Conservation (phyloP, 1,139 yeast species). For the Sugiyamaella sp. region DNA sequence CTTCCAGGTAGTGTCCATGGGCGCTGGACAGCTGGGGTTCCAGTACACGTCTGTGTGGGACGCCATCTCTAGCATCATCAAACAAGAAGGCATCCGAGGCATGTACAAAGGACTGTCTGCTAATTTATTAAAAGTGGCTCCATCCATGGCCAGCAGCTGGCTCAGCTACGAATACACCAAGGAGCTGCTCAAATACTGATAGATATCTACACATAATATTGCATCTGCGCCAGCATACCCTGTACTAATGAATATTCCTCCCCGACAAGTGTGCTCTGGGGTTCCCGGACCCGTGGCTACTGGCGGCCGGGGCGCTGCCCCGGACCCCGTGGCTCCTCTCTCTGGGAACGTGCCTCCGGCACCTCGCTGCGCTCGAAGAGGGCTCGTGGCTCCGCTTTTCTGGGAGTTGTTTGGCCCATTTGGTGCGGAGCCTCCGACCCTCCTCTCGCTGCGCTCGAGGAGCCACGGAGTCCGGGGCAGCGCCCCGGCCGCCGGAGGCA, state of each 20-base stretch:
- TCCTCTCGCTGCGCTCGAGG: neutral
- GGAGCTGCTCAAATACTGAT: slow-evolving; percentile 35
- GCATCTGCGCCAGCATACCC: slow-evolving; percentile 1
- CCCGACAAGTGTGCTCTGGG: neutral
- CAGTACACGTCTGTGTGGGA: slow-evolving; percentile 71
- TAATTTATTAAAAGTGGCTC: slow-evolving; percentile 86
- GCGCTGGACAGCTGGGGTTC: slow-evolving; percentile 69
- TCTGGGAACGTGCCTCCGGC: too few species aligned
- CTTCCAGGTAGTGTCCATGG: slow-evolving; percentile 89
- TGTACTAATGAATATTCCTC: neutral
- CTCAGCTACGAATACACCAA: slow-evolving; percentile 73
- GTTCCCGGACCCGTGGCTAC: too few species aligned
- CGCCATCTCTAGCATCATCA: slow-evolving; percentile 69
- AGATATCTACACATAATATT: neutral
- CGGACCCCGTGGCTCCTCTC: neutral
- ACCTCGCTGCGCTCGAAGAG: too few species aligned
- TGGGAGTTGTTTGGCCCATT: too few species aligned
- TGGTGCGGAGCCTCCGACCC: too few species aligned
- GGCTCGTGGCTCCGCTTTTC: too few species aligned
- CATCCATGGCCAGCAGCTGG: slow-evolving; percentile 97
- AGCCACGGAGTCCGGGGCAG: neutral
- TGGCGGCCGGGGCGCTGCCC: neutral
- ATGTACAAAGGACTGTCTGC: slow-evolving; percentile 89
- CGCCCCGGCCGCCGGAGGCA: slow-evolving; percentile 9
- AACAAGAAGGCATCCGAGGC: slow-evolving; percentile 75